Evolutionary conservation across 2,329 filamentous ascomycete species (phyloP).

Genomic region (Fusarium lyarnte): DNA sequence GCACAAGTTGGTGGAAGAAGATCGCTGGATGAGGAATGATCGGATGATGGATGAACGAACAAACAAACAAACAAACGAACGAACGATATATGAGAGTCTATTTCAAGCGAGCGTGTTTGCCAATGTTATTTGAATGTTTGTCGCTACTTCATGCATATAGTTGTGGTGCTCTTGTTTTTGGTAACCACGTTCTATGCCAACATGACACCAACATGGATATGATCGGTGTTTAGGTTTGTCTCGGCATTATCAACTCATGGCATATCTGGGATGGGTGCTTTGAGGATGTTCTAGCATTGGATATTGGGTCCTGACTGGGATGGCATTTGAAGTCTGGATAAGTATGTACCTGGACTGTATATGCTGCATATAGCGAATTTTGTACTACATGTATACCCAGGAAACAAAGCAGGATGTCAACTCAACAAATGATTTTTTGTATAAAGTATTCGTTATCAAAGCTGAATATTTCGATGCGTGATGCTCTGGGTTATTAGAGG

Average conservation of each 20-base stretch:
- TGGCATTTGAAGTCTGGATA: neutral
- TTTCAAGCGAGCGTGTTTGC: slow-evolving; percentile 43
- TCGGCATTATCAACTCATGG: slow-evolving; percentile 20
- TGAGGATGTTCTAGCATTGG: slow-evolving; percentile 12
- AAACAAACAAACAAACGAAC: slow-evolving; percentile 34
- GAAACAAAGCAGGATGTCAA: neutral
- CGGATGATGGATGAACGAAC: slow-evolving; percentile 41
- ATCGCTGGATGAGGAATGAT: slow-evolving; percentile 53
- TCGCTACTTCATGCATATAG: neutral
- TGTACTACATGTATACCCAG: slow-evolving; percentile 32
- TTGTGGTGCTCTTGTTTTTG: slow-evolving; percentile 1
- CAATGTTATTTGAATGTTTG: slow-evolving; percentile 25
- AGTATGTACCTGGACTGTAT: slow-evolving; percentile 8
- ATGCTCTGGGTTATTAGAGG: neutral
- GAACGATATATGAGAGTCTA: slow-evolving; percentile 33
- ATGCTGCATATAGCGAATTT: slow-evolving; percentile 11
- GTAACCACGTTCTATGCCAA: slow-evolving; percentile 24
- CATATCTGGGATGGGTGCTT: slow-evolving; percentile 28
- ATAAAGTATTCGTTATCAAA: neutral
- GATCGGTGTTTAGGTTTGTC: slow-evolving; percentile 14
- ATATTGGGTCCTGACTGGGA: slow-evolving; percentile 4
- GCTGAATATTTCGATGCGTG: neutral
- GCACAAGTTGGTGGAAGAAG: slow-evolving; percentile 70
- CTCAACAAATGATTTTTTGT: slow-evolving; percentile 5
- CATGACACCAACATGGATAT: slow-evolving; percentile 5